phyloP scores from a whole-genome alignment of 768 basidiomycete species.

The Hygrocybe coccinea region DNA sequence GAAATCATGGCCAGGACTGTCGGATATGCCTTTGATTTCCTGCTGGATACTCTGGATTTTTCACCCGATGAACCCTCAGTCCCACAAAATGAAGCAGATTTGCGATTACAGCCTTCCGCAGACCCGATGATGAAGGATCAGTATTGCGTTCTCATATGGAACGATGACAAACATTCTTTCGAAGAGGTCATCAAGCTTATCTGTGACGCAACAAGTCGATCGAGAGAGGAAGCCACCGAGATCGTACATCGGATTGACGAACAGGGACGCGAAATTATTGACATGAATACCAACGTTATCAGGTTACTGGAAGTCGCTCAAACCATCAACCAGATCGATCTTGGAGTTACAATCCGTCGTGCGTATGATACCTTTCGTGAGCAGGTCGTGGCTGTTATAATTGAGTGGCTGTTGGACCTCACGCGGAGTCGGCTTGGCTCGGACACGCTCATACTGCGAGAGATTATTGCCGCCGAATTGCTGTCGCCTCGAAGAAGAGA shows the following conservation, averaged over 20 bases:
- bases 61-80: slow-evolving; percentile 75
- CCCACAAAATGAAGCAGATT: slow-evolving; percentile 60
- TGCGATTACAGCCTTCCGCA: slow-evolving; percentile 67
- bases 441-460: slow-evolving; percentile 63
- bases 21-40: slow-evolving; percentile 73
- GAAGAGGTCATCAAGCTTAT: slow-evolving; percentile 79
- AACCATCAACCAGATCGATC: slow-evolving; percentile 78
- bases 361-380: slow-evolving; percentile 88
- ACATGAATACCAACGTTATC: slow-evolving; percentile 54
- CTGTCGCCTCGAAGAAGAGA: slow-evolving; percentile 57
- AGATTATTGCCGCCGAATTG: slow-evolving; percentile 67
- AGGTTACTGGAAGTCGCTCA: slow-evolving; percentile 73
- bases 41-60: slow-evolving; percentile 76
- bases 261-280: slow-evolving; percentile 76
- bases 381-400: slow-evolving; percentile 74
- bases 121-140: slow-evolving; percentile 78
- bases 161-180: slow-evolving; percentile 95
- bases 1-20: slow-evolving; percentile 73
- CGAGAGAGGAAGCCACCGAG: slow-evolving; percentile 52
- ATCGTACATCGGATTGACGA: slow-evolving; percentile 65
- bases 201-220: slow-evolving; percentile 49
- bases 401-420: slow-evolving; percentile 81
- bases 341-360: slow-evolving; percentile 84
- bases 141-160: slow-evolving; percentile 85
- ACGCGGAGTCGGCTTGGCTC: slow-evolving; percentile 65